Conservation (phyloP, 306 rosid species). For the Mucuna pruriens region DNA sequence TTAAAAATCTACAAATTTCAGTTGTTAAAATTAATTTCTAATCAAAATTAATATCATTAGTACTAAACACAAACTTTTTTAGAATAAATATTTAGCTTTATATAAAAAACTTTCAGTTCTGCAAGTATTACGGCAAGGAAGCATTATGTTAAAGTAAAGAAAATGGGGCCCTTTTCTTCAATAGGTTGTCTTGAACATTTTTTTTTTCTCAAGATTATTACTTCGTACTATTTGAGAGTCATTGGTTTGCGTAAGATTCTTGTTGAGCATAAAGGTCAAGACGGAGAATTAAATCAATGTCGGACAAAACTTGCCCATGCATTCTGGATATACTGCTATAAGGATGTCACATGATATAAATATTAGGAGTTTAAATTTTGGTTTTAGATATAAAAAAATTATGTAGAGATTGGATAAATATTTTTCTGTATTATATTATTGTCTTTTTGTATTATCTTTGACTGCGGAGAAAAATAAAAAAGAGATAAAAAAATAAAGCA, state of each 20-base stretch:
- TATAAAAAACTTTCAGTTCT: neutral
- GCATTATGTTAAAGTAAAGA: neutral
- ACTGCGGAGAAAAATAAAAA: neutral
- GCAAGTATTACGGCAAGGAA: neutral
- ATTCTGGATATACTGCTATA: no score
- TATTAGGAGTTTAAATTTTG: no score
- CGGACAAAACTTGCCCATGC: neutral
- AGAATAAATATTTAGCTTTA: no score
- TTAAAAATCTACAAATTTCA: neutral
- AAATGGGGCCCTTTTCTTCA: neutral
- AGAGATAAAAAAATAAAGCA: neutral
- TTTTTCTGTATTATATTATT: no score
- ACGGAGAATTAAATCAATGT: neutral
- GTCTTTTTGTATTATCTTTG: neutral
- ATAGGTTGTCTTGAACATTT: neutral
- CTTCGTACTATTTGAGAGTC: neutral
- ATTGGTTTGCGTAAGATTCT: constrained; percentile 10
- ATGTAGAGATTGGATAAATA: no score
- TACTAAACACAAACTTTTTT: no score
- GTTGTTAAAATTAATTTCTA: neutral
- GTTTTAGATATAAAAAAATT: no score
- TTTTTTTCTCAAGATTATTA: neutral
- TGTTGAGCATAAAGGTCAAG: constrained; percentile 11
- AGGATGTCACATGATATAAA: no score
- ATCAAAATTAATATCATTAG: no score